Evolutionary conservation across 2,329 filamentous ascomycete genomes (phyloP), one percentile per base, ranked within the genome.

Genomic region (Hymenoscyphus infarciens): DNA sequence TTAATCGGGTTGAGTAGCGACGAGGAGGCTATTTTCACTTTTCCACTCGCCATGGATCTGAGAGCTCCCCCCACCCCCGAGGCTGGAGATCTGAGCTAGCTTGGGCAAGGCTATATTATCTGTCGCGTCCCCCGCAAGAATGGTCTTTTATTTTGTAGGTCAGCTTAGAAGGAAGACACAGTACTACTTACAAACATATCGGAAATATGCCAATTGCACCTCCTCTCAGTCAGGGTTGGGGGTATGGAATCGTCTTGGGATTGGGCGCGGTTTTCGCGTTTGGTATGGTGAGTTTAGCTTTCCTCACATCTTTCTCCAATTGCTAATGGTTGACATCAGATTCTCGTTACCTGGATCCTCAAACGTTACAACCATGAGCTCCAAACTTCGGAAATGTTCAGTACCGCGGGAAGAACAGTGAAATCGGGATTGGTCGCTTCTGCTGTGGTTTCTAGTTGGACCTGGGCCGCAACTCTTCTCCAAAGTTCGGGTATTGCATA

Each of bases 351-450:
- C 22, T 74, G 71, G 70, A 66, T 73, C 55, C 70, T 75, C 59
- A 75, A 74, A 62, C 69, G 83, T 67, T 89, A 88, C 73, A 87
- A 88, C 71, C 82, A 87, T 79, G 92, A 95, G 75, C 80, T 93
- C 2, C 92, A 96, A 75, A 97, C 93, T 0, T 93, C 90, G 0
- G 92, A 97, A 78, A 95, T 92, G 85, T 97, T 97, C 81, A 92
- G 84, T 67, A 96, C 92, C 0, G 92, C 92, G 57, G 92, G 92
- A 19, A 83, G 93, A 65, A 92, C 90, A 1, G 91, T 97, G 68
- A 97, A 96, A 74, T 92, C 91, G 8, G 93, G 92, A 53, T 81
- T 97, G 15, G 91, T 96, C 0, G 90, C 91, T 11, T 90, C 91
- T 5, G 92, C 92, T 16, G 92, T 97, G n/a, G 91, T 96, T 3